Evolutionary conservation across 2,329 filamentous ascomycete genomes (phyloP).

Genomic region (Aspergillus fischeri): DNA sequence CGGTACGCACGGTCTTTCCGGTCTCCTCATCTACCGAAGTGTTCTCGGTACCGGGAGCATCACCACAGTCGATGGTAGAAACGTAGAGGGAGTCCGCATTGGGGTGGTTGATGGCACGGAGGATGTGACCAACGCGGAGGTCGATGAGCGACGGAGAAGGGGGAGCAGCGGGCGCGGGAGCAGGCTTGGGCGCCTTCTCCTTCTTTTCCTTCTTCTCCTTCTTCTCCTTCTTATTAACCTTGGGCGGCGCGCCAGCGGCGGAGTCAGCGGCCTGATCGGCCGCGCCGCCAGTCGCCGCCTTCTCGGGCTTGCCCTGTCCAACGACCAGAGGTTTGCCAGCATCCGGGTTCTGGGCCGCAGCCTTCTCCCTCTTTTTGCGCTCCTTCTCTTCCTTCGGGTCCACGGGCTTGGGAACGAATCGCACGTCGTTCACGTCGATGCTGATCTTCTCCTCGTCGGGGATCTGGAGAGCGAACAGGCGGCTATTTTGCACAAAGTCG

Average conservation of each 20-base stretch:
- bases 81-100: conserved; percentile 96
- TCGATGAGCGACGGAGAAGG: conserved; percentile 85
- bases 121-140: conserved; percentile 92
- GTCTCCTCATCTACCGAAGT: conserved; percentile 75
- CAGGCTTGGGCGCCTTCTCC: conserved; percentile 77
- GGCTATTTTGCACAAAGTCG: conserved; percentile 91
- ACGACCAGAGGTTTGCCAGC: conserved; percentile 35
- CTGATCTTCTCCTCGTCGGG: conserved; percentile 69
- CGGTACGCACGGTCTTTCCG: conserved; percentile 85
- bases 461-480: conserved; percentile 65
- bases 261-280: conserved; percentile 49
- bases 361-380: conserved; percentile 92
- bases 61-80: conserved; percentile 90
- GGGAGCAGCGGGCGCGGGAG: conserved; percentile 65
- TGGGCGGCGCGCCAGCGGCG: conserved; percentile 32
- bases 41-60: conserved; percentile 79
- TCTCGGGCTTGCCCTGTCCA: conserved; percentile 34
- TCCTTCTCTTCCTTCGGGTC: conserved; percentile 96
- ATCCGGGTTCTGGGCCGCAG: conserved; percentile 36
- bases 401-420: conserved; percentile 82
- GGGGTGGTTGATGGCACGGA: conserved; percentile 92
- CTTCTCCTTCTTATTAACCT: conserved; percentile 52
- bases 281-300: conserved; percentile 46
- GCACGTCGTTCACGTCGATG: conserved; percentile 74
- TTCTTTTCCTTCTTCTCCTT: conserved; percentile 64